phyloP scores from a whole-genome alignment of 768 basidiomycete genomes.

The Cyathus striatus region DNA sequence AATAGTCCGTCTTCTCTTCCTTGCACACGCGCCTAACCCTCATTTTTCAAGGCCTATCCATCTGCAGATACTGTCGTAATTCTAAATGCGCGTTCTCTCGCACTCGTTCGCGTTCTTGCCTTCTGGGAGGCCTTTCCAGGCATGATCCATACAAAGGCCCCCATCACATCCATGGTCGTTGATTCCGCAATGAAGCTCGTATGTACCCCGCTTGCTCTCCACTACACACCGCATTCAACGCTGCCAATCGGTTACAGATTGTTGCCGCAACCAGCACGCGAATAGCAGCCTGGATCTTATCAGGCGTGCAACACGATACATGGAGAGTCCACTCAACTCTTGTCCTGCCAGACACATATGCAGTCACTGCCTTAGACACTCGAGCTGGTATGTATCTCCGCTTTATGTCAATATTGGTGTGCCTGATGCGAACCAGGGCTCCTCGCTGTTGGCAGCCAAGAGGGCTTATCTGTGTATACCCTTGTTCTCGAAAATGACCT shows the following conservation, averaged over 20 bases:
- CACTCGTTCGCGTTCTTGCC: conserved; percentile 63
- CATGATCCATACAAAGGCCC: conserved; percentile 32
- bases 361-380: conserved; percentile 63
- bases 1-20: conserved; percentile 40
- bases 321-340: conserved; percentile 86
- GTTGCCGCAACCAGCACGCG: conserved; percentile 64
- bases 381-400: conserved; percentile 51
- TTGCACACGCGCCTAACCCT: conserved; percentile 7
- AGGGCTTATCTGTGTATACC: conserved; percentile 67
- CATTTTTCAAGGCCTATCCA: conserved; percentile 53
- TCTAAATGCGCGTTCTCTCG: conserved; percentile 63
- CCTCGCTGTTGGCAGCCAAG: conserved; percentile 62
- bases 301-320: conserved; percentile 51
- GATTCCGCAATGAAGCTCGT: conserved; percentile 82
- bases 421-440: conserved; percentile 43
- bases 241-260: conserved; percentile 61
- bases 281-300: conserved; percentile 77
- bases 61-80: conserved; percentile 68
- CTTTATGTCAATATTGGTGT: neutral
- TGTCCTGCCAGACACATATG: conserved; percentile 47
- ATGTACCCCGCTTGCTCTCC: conserved; percentile 22
- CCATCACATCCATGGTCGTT: conserved; percentile 59
- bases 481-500: conserved; percentile 78
- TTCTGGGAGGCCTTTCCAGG: conserved; percentile 81
- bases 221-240: no score